Evolutionary conservation across 164 flowering plant genomes (phyloP).

Genomic region (Stephania yunnanensis): DNA sequence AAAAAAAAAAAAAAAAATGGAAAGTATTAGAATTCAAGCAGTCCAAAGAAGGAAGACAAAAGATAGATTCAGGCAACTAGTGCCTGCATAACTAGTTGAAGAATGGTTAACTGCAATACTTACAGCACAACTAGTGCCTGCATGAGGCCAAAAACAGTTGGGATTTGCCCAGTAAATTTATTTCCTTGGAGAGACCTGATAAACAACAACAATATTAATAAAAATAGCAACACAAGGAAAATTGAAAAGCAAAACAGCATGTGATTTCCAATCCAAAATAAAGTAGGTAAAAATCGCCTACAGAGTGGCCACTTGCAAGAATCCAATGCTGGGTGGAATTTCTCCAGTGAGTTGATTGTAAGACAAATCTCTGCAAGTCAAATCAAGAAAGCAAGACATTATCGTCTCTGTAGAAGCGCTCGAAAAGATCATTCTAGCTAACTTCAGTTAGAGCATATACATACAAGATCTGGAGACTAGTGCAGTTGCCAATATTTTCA

Average conservation of each 20-base stretch:
- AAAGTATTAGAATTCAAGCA: neutral
- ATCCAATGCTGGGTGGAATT: conserved; percentile 94
- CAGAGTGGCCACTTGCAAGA: conserved; percentile 97
- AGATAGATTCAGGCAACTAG: conserved; percentile 45
- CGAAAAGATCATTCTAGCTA: neutral
- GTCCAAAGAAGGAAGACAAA: neutral
- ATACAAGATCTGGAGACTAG: conserved; percentile 95
- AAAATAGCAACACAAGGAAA: neutral
- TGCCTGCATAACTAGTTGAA: conserved; percentile 81
- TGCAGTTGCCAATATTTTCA: conserved; percentile 77
- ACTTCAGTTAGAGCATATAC: conserved; percentile 25
- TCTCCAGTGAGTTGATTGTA: conserved; percentile 79
- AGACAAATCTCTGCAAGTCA: conserved; percentile 56
- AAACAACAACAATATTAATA: neutral
- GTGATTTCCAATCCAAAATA: neutral
- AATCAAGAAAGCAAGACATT: neutral
- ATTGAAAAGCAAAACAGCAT: neutral
- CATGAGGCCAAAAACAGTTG: conserved; percentile 91
- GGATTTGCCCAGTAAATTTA: conserved; percentile 66
- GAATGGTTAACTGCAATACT: conserved; percentile 24
- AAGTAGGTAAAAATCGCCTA: conserved; percentile 29
- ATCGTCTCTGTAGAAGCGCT: neutral
- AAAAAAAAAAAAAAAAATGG: neutral
- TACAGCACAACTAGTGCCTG: conserved; percentile 98
- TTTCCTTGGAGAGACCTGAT: conserved; percentile 87